phyloP scores from a whole-genome alignment of 2,329 filamentous ascomycete genomes.

The Paecilomyces variotii region DNA sequence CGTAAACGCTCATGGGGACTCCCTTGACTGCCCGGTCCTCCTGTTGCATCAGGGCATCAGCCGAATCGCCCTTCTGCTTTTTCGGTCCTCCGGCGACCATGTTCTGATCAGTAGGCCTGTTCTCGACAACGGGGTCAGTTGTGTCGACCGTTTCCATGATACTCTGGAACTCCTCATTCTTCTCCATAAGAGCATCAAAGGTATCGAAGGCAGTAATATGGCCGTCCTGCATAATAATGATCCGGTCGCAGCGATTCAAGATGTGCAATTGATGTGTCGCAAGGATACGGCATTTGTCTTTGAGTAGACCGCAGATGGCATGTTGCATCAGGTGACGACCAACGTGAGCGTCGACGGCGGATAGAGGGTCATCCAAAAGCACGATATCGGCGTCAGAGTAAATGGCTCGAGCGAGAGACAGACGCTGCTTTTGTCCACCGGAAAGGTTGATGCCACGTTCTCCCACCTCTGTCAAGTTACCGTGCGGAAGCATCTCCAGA shows the following conservation, averaged over 20 bases:
- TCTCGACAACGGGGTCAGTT: conserved; percentile 41
- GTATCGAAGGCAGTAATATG: conserved; percentile 76
- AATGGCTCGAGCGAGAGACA: conserved; percentile 69
- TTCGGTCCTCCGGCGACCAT: conserved; percentile 27
- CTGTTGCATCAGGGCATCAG: conserved; percentile 23
- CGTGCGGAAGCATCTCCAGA: conserved; percentile 21
- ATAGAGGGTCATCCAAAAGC: conserved; percentile 52
- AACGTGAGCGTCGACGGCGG: conserved; percentile 42
- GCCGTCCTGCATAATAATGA: conserved; percentile 82
- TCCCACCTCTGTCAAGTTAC: conserved; percentile 36
- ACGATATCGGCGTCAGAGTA: conserved; percentile 53
- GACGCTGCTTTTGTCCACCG: conserved; percentile 34
- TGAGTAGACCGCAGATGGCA: conserved; percentile 74
- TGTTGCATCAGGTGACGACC: conserved; percentile 72
- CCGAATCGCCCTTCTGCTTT: conserved; percentile 40
- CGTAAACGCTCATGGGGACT: conserved; percentile 68
- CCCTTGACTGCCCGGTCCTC: conserved; percentile 54
- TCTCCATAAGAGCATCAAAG: conserved; percentile 70
- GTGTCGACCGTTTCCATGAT: conserved; percentile 61
- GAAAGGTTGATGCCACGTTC: conserved; percentile 41
- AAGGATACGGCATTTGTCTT: conserved; percentile 75
- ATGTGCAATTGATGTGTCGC: conserved; percentile 90
- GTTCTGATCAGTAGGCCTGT: conserved; percentile 32
- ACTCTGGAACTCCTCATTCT: conserved; percentile 63
- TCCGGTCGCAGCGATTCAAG: conserved; percentile 73